phyloP scores from a whole-genome alignment of 2,329 filamentous ascomycete species.

The Trichoderma atroviride region DNA sequence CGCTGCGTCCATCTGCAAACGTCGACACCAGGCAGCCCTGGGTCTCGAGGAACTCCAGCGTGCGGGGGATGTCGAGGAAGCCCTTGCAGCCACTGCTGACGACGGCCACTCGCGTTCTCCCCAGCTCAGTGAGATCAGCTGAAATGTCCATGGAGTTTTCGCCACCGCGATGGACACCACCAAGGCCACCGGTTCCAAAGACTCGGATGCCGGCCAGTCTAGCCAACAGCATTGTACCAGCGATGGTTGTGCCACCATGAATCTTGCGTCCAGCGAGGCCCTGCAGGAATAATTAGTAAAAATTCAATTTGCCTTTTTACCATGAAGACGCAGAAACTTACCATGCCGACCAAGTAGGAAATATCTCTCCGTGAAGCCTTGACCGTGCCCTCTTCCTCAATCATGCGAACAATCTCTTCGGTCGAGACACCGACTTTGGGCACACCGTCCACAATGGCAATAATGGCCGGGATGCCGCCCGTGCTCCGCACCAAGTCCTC shows the following conservation, averaged over 20 bases:
- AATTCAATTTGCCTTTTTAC: background rate
- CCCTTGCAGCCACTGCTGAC: slow-evolving; percentile 92
- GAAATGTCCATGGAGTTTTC: slow-evolving; percentile 90
- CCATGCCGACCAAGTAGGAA: slow-evolving; percentile 76
- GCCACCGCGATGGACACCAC: slow-evolving; percentile 89
- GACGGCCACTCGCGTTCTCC: slow-evolving; percentile 84
- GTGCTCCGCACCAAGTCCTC: slow-evolving; percentile 79
- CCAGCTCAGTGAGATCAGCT: slow-evolving; percentile 91
- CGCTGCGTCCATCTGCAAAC: slow-evolving; percentile 78
- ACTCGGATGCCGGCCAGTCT: slow-evolving; percentile 84
- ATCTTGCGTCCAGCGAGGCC: slow-evolving; percentile 67
- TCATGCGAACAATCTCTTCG: slow-evolving; percentile 73
- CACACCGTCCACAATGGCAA: slow-evolving; percentile 82
- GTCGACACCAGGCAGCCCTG: slow-evolving; percentile 82
- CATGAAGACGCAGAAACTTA: slow-evolving; percentile 46
- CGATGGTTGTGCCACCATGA: slow-evolving; percentile 90
- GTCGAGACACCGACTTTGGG: slow-evolving; percentile 76
- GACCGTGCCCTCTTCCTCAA: slow-evolving; percentile 66
- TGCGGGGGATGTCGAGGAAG: slow-evolving; percentile 88
- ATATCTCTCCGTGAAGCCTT: slow-evolving; percentile 91
- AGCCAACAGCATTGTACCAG: slow-evolving; percentile 89
- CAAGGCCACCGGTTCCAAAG: slow-evolving; percentile 92
- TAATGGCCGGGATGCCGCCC: slow-evolving; percentile 86
- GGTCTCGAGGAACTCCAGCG: slow-evolving; percentile 75
- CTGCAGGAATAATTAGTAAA: slow-evolving; percentile 40